Evolutionary conservation across 2,329 filamentous ascomycete species (phyloP).

Genomic region (Macroventuria anomochaeta): DNA sequence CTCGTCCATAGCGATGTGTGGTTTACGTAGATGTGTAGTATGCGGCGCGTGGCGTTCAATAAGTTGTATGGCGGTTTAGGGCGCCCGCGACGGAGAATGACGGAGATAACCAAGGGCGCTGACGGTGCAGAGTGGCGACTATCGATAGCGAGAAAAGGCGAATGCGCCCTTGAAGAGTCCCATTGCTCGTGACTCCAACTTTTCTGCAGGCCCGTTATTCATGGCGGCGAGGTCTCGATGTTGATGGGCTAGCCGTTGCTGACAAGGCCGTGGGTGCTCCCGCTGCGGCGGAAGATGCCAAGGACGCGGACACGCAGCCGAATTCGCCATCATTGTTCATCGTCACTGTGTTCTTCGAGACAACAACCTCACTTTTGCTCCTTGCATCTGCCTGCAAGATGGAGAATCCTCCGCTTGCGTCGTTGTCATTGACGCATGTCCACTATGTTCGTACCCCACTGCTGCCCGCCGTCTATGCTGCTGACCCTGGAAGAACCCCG

Average conservation of each 20-base stretch:
- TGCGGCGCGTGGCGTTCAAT: neutral
- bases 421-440: constrained; percentile 92
- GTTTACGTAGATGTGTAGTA: neutral
- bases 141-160: constrained; percentile 19
- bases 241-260: no score
- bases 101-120: constrained; percentile 25
- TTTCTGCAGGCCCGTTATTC: neutral
- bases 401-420: constrained; percentile 72
- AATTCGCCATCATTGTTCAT: neutral
- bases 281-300: neutral
- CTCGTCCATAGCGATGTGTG: constrained; percentile 35
- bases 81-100: neutral
- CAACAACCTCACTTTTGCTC: neutral
- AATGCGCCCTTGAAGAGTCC: constrained; percentile 18
- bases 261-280: neutral
- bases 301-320: neutral
- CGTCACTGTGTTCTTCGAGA: neutral
- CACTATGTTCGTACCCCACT: constrained; percentile 74
- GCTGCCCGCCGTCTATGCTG: constrained; percentile 11
- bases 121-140: constrained; percentile 17
- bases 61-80: constrained; percentile 6
- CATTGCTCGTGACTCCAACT: constrained; percentile 20
- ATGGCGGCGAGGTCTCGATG: neutral
- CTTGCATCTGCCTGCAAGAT: constrained; percentile 39
- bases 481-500: constrained; percentile 71